A percentile compares a stretch with the other conserved stretches of the same genome.
These are phyloP conservation scores for Aspergillus udagawae DNA, from an alignment of 2,329 filamentous ascomycete genomes.

Conservation along the genomic window DNA sequence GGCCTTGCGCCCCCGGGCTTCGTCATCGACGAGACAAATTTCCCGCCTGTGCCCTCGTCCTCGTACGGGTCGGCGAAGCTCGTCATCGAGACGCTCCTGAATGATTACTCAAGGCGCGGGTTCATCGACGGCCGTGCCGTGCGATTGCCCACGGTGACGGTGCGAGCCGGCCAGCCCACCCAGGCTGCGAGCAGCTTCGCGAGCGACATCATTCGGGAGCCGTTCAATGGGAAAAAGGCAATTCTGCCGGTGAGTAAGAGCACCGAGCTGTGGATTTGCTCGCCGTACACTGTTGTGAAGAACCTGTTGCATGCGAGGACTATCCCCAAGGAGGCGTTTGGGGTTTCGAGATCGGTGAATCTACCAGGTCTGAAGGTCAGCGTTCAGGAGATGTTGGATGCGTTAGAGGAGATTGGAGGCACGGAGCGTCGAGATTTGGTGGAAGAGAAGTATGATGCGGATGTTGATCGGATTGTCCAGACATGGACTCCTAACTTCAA, in stretches of 20 bases:
- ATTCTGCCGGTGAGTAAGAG: constrained; percentile 49
- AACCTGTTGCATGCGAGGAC: constrained; percentile 53
- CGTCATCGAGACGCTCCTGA: constrained; percentile 48
- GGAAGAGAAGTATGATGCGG: constrained; percentile 52
- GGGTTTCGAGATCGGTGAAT: constrained; percentile 51
- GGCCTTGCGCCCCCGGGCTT: constrained; percentile 44
- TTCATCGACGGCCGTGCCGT: constrained; percentile 46
- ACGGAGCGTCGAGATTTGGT: constrained; percentile 51
- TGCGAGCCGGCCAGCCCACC: constrained; percentile 49
- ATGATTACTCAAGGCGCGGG: constrained; percentile 50
- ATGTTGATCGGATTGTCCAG: constrained; percentile 54
- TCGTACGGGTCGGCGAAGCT: constrained; percentile 52
- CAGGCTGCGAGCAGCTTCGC: constrained; percentile 51
- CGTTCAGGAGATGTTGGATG: constrained; percentile 59
- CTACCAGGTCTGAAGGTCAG: constrained; percentile 55
- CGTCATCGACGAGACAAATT: constrained; percentile 42
- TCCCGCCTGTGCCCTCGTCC: constrained; percentile 46
- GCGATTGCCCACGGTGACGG: constrained; percentile 50
- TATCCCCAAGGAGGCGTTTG: constrained; percentile 49
- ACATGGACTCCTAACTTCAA: constrained; percentile 60
- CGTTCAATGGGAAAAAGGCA: constrained; percentile 48
- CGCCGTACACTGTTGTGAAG: constrained; percentile 50
- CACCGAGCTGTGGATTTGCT: constrained; percentile 56
- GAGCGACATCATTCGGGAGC: constrained; percentile 52
- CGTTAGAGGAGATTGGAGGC: constrained; percentile 53